Evolutionary conservation across 164 flowering plant species (phyloP), one percentile per base, ranked within the genome.

Genomic region (Vitis rotundifolia): DNA sequence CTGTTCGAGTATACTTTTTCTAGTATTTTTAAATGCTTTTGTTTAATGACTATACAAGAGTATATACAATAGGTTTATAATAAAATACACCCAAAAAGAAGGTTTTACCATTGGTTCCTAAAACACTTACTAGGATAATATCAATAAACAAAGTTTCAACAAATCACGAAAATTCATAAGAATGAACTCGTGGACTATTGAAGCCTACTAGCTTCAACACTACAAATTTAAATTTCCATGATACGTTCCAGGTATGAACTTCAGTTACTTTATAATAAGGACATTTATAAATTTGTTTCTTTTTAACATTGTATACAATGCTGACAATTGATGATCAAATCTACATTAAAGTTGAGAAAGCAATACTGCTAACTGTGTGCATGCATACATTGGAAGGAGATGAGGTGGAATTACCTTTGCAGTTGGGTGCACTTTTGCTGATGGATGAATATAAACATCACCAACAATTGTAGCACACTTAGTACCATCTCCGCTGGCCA

Each of bases 351-450:
- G 5, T 31, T 6, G 7, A 2, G 44, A 31, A 31, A 31, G 44
- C 44, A 31, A 31, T 31, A 31, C 44, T 31, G 44, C 44, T 31
- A 31, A 31, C 44, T 6, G 7, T 37, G 44, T 37, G 44, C 44
- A 37, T 37, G 44, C 7, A 37, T 37, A 10, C 10, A 60, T 10
- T 50, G 57, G 61, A 53, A 61, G 12, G n/a, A 49, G 69, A 64
- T 51, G 44, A 63, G 53, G 56, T 47, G 5, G 4, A 66, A 18
- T 12, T 72, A 92, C 99, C 98, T 96, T 96, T 5, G 99, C 97
- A 60, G 90, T 87, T 71, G 95, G 92, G 77, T 96, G 98, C 13
- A 96, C 89, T 88, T 96, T 96, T 71, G 99, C 99, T 5, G 98
- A 93, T 68, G 99, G 99, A 79, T 96, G 99, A 67, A 94, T 72